Evolutionary conservation across 208 protist genomes (phyloP).

Genomic region (Sergeia podlipaevii): DNA sequence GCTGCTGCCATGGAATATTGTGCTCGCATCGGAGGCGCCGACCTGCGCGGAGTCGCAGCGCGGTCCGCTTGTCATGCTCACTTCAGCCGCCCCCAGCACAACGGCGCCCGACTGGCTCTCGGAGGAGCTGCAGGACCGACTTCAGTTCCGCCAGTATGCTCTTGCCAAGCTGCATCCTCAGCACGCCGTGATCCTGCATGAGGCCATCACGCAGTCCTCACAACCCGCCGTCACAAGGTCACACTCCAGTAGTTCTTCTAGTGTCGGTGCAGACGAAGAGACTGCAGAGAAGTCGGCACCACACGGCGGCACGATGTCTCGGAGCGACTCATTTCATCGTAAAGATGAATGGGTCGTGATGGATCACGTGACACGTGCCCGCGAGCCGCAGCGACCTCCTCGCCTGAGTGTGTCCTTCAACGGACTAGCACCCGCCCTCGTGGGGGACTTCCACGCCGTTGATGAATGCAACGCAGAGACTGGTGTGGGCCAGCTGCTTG

Average conservation of each 20-base stretch:
- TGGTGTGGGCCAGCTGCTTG: not conserved
- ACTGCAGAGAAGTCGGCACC: not conserved
- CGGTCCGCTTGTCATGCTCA: slow-evolving; percentile 3
- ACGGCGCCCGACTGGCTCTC: slow-evolving; percentile 9
- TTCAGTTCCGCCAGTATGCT: slow-evolving; percentile 11
- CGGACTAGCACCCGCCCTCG: slow-evolving; percentile 7
- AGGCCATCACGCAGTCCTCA: slow-evolving; percentile 10
- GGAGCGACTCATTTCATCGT: too few relatives aligned
- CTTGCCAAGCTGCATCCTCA: slow-evolving; percentile 7
- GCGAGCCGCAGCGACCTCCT: not conserved
- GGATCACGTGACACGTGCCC: too few relatives aligned
- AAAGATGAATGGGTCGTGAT: too few relatives aligned
- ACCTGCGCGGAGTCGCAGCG: not conserved
- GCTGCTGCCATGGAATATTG: slow-evolving; percentile 23
- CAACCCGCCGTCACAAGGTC: not conserved
- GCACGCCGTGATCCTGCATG: slow-evolving; percentile 32
- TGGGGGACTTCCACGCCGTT: slow-evolving; percentile 26
- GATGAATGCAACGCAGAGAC: slow-evolving; percentile 10
- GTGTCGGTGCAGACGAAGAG: not conserved
- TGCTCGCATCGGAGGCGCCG: slow-evolving; percentile 18
- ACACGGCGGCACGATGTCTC: not conserved
- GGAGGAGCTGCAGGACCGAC: slow-evolving; percentile 1
- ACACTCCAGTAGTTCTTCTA: too few relatives aligned
- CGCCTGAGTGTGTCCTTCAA: not conserved
- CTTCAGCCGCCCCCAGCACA: slow-evolving; percentile 6